These are phyloP conservation scores for Phoenix dactylifera DNA, from an alignment of 176 grass and related monocot species.

Conservation along the genomic window DNA sequence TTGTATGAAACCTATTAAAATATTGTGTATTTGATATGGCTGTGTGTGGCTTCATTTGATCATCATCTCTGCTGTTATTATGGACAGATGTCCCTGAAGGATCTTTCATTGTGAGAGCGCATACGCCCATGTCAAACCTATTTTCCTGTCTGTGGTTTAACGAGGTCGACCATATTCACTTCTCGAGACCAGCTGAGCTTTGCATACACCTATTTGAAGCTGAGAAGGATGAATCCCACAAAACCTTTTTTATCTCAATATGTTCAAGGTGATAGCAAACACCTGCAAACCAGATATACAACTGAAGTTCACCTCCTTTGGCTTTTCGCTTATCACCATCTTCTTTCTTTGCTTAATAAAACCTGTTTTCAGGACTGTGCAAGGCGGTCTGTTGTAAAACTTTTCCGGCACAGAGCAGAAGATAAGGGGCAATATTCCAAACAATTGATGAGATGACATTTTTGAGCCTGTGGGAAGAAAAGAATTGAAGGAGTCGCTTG, in stretches of 20 bases:
- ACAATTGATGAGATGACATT: too few species aligned
- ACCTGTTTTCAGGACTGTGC: too few species aligned
- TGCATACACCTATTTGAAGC: conserved; percentile 98
- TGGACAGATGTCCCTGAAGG: conserved; percentile 95
- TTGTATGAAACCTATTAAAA: conserved; percentile 46
- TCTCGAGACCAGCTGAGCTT: conserved; percentile 96
- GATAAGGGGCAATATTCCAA: too few species aligned
- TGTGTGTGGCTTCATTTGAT: neutral
- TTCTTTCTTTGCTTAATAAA: too few species aligned
- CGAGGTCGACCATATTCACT: conserved; percentile 91
- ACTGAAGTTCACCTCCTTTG: too few species aligned
- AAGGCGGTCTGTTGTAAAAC: too few species aligned
- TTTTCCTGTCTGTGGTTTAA: conserved; percentile 98
- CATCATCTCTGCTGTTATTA: conserved; percentile 9
- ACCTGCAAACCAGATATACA: too few species aligned
- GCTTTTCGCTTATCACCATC: too few species aligned
- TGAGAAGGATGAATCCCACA: conserved; percentile 72
- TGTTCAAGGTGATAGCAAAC: conserved; percentile 76
- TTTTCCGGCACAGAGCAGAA: too few species aligned
- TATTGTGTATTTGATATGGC: too few species aligned
- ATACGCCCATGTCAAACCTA: conserved; percentile 95
- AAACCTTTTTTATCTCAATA: conserved; percentile 74
- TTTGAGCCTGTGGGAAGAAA: too few species aligned
- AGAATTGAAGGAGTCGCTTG: too few species aligned
- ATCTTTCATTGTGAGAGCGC: conserved; percentile 92